These are phyloP conservation scores for Actinomortierella ambigua DNA, from an alignment of 371 early-diverging fungal species.

Conservation along the genomic window DNA sequence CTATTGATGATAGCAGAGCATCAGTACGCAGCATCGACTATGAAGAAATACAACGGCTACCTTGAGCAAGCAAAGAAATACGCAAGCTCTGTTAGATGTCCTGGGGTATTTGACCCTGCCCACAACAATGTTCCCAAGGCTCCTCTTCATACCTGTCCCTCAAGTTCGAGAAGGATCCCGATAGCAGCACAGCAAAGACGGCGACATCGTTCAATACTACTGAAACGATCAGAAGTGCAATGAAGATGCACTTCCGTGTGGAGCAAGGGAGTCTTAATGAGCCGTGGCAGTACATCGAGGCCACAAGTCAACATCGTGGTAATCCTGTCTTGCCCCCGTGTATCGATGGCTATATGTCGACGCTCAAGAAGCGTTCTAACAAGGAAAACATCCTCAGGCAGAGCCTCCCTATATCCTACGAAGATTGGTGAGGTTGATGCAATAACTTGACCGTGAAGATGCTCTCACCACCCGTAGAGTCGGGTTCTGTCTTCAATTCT, in stretches of 20 bases:
- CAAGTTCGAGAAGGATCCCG: slow-evolving; percentile 4
- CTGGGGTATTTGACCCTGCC: too few species aligned
- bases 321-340: slow-evolving; percentile 9
- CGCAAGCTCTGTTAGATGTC: too few species aligned
- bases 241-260: slow-evolving; percentile 8
- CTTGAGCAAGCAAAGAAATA: too few species aligned
- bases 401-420: slow-evolving; percentile 1
- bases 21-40: too few species aligned
- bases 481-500: slow-evolving; percentile 6
- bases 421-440: slow-evolving; percentile 2
- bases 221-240: slow-evolving; percentile 7
- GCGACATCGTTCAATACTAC: slow-evolving; percentile 1
- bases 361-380: slow-evolving; percentile 5
- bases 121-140: too few species aligned
- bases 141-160: slow-evolving; percentile 3
- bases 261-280: neutral
- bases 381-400: neutral
- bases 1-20: too few species aligned
- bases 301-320: slow-evolving; percentile 1
- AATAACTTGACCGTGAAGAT: neutral
- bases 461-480: neutral
- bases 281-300: slow-evolving; percentile 2
- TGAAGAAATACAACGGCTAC: too few species aligned
- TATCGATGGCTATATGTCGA: neutral
- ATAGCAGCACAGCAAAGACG: too few species aligned